Base-by-base conservation (phyloP, 257 asterid species). In the Ilex asprella region DNA sequence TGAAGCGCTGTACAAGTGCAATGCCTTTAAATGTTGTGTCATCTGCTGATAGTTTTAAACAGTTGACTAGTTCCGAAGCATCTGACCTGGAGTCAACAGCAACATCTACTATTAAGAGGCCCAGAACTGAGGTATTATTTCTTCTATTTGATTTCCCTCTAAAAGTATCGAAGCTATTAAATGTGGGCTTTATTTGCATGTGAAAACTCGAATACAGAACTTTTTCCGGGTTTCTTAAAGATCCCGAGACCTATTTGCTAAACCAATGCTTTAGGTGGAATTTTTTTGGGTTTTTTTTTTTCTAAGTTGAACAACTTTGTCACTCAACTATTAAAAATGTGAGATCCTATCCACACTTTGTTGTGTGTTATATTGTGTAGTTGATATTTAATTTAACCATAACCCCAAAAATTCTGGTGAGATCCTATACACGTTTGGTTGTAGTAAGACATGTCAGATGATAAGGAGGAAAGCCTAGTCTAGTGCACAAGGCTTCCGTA, bases 11-110 rank as follows among this genome's bases (percentile, higher is more conserved):
- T 66, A 88, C 91, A 32, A 88, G 76, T 76, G 91, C 87, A 58
- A 67, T 78, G 75, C 84, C 98, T 52, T 85, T 95, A 58, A 86
- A 78, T 76, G 91, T 84, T 64, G 87, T 84, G 67, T 86, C 97
- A 66, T 81, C 95, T 67, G 75, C 84, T 72, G 93, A 85, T 70
- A 73, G 83, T 79, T 69, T 81, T 70, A 73, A 75, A 78, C 84
- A 76, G 79, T 67, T 81, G 67, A 76, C 75, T 73, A 82, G 83
- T 59, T 76, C 78, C 72, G 98, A 88, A 39, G 16, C 71, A 76
- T 83, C 88, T 66, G 96, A 88, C 70, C 84, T 88, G 72, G 96
- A 91, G 79, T 91, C 96, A 67, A 91, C 95, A 58, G 94, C 89
- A 62, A 91, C 95, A 63, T 87, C 96, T 31, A 69, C 76, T 56